Evolutionary conservation across 106 monocot genomes (phyloP), one percentile per base, ranked within the genome.

Genomic region (Cymbidium sinense): DNA sequence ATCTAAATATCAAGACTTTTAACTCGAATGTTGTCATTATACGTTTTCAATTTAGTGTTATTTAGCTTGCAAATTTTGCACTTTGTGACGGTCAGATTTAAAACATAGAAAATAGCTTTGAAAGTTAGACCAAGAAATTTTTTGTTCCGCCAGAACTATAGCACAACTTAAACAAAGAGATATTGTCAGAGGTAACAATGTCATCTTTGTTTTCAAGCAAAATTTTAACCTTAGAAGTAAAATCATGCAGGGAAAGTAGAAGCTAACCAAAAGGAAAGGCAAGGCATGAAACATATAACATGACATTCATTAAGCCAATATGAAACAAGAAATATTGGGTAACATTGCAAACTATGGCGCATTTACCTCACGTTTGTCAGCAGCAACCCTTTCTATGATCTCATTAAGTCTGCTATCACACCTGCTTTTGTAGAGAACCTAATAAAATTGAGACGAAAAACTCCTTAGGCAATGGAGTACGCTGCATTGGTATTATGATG

Each of bases 321-420:
- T 71, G 36, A 67, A 71, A 33, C 34, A 36, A 7, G 20, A 71
- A 21, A 21, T 36, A n/a, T 71, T 28, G n/a, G 29, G 21, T 71
- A n/a, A 17, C 21, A 74, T 29, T 15, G 28, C 28, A 43, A 44
- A 43, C 23, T 44, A 70, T 64, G 44, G 70, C 50, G 76, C 54
- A 23, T 41, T n/a, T 91, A 99, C 98, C 98, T 99, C 98, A 30
- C 80, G 87, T 84, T 83, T 99, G 84, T 89, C 94, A 72, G 94
- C 81, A 77, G 88, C 88, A 41, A 92, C 89, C 79, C 91, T 89
- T 76, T 99, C 98, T 54, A 90, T 92, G 43, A 89, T 94, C 84
- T 99, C 98, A 87, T 94, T 99, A 44, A 99, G 90, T 70, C 88
- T 90, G 70, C 94, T 99, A 75, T 99, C 98, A 76, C 98, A 99